phyloP scores from a whole-genome alignment of 108 stramenopile species.

The Pseudonitzschia multiseries region DNA sequence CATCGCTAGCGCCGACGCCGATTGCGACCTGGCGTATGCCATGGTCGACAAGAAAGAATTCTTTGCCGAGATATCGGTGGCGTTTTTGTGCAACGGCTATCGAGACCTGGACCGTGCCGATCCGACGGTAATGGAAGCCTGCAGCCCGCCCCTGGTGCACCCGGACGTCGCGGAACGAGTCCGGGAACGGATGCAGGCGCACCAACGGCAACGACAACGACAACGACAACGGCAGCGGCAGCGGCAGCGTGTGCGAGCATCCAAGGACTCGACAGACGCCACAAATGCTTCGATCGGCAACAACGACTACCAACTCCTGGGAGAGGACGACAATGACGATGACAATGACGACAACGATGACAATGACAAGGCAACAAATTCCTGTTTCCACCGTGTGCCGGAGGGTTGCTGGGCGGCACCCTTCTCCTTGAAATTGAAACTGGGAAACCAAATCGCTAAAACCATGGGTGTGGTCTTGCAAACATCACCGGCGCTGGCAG shows the following conservation, averaged over 20 bases:
- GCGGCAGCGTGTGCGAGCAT: background rate
- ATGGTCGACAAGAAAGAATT: constrained; percentile 82
- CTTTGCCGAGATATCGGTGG: constrained; percentile 81
- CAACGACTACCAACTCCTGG: background rate
- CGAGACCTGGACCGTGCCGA: constrained; percentile 49
- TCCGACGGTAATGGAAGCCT: constrained; percentile 39
- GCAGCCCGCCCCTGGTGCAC: constrained; percentile 72
- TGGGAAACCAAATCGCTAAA: background rate
- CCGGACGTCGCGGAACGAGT: constrained; percentile 53
- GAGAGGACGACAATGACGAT: background rate
- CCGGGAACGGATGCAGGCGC: background rate
- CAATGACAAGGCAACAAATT: background rate
- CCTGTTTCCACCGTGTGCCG: background rate
- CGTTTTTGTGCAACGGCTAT: constrained; percentile 69
- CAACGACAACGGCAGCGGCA: background rate
- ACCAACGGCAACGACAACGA: too few relatives aligned
- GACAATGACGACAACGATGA: background rate
- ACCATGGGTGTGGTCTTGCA: background rate
- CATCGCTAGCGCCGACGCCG: background rate
- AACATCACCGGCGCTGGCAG: background rate
- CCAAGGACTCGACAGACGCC: background rate
- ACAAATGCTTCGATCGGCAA: background rate
- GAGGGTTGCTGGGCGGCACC: constrained; percentile 2
- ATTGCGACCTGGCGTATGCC: constrained; percentile 51
- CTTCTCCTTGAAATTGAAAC: background rate